A percentile compares a stretch with the other conserved stretches of the same genome.
Evolutionary conservation across 1,139 yeast species (phyloP).

Genomic region (Geotrichum australiense): DNA sequence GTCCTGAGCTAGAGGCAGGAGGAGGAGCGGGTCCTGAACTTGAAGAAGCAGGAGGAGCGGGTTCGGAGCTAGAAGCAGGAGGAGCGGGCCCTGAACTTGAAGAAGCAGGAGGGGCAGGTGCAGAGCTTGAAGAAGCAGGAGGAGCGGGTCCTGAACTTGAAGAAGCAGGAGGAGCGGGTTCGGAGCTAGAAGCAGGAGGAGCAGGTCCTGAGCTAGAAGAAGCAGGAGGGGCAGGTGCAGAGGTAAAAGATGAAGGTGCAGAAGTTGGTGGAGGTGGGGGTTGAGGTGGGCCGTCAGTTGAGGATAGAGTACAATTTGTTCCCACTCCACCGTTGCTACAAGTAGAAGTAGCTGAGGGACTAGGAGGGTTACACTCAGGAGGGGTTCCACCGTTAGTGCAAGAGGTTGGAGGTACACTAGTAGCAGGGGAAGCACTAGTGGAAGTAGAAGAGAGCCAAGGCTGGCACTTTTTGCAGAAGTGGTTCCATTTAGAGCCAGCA

Average conservation of each 20-base stretch:
- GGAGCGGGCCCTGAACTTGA: neutral
- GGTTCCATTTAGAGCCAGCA: too few relatives aligned
- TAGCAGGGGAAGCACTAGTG: neutral
- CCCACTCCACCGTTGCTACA: too few relatives aligned
- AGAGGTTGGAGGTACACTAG: neutral
- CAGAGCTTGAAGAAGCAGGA: slow-evolving; percentile 3
- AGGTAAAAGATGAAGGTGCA: too few relatives aligned
- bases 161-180: neutral
- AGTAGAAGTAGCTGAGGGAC: too few relatives aligned
- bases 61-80: neutral
- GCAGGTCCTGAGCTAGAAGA: neutral
- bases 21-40: neutral
- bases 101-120: slow-evolving; percentile 2
- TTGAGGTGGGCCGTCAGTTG: too few relatives aligned
- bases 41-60: neutral
- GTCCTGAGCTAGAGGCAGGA: neutral
- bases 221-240: too few relatives aligned
- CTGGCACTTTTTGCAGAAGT: neutral
- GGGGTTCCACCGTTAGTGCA: neutral
- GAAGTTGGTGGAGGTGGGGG: too few relatives aligned
- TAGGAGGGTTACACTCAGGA: too few relatives aligned
- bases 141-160: neutral
- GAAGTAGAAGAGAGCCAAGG: neutral
- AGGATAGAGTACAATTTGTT: too few relatives aligned
- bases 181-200: neutral